Conservation (phyloP, 2,329 filamentous ascomycete species). For the Neofusicoccum cordaticola region DNA sequence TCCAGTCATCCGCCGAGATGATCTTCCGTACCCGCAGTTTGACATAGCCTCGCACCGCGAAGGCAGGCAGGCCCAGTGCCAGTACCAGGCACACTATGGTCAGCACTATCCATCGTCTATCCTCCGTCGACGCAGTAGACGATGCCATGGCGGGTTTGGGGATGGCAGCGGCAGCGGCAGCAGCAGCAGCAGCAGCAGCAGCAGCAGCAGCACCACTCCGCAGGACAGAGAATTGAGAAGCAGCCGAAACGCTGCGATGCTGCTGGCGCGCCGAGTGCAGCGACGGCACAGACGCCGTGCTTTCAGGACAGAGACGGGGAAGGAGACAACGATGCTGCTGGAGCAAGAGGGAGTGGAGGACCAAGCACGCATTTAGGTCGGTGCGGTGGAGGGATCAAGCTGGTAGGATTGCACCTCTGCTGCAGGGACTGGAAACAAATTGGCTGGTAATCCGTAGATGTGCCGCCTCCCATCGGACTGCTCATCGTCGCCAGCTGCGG, state of each 20-base stretch:
- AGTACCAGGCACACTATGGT: not conserved
- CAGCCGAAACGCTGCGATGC: not conserved
- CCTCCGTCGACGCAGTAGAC: not conserved
- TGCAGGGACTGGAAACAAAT: not conserved
- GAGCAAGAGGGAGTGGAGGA: not conserved
- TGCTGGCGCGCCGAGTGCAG: not conserved
- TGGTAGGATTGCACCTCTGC: not conserved
- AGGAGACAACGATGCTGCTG: no score
- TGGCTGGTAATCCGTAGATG: not conserved
- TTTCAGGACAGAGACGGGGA: not conserved
- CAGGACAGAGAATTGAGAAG: not conserved
- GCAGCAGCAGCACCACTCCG: not conserved
- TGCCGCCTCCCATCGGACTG: not conserved
- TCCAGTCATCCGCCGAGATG: conserved; percentile 1
- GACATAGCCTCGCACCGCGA: not conserved
- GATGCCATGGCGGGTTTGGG: not conserved
- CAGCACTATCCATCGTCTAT: conserved; percentile 5
- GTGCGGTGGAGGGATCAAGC: conserved; percentile 5
- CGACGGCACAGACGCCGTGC: not conserved
- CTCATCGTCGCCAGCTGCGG: not conserved
- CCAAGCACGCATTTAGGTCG: not conserved
- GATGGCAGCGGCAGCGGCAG: not conserved
- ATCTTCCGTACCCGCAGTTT: not conserved
- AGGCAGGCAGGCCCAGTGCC: not conserved
- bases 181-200: not conserved